These are phyloP conservation scores for Alternaria brassicicola DNA, from an alignment of 2,329 filamentous ascomycete species.

Conservation along the genomic window DNA sequence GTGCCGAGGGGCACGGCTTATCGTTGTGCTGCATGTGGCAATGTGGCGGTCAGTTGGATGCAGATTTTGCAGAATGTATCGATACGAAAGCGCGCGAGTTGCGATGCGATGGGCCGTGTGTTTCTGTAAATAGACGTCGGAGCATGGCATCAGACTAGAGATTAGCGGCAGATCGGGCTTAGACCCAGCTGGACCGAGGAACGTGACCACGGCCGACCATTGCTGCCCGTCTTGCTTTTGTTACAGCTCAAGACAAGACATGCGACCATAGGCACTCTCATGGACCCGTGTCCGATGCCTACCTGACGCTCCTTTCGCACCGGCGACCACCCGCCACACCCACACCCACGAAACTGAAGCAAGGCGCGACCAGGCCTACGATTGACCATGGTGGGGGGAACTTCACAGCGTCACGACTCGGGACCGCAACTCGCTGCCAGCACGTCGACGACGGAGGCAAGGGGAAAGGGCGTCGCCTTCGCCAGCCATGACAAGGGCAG, in stretches of 20 bases:
- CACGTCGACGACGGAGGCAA: conserved; percentile 17
- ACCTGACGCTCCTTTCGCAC: conserved; percentile 2
- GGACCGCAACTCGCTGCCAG: conserved; percentile 19
- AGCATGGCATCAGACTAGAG: conserved; percentile 4
- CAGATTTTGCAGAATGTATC: conserved; percentile 3
- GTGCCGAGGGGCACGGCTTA: background rate
- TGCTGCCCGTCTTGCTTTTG: conserved; percentile 5
- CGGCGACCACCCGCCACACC: conserved; percentile 2
- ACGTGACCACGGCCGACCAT: conserved; percentile 7
- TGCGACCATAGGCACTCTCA: conserved; percentile 1
- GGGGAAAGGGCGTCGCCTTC: conserved; percentile 32
- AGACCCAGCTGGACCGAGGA: conserved; percentile 8
- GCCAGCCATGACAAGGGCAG: conserved; percentile 29
- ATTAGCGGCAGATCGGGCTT: conserved; percentile 13
- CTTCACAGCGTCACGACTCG: conserved; percentile 4
- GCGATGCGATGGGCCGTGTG: background rate
- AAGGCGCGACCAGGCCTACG: conserved; percentile 8
- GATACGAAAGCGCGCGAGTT: conserved; percentile 3
- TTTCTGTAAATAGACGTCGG: conserved; percentile 13
- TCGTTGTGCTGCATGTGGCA: background rate
- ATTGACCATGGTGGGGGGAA: conserved; percentile 39
- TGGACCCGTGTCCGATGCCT: background rate
- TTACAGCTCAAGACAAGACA: background rate
- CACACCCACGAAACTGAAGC: background rate
- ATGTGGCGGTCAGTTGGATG: conserved; percentile 1